Evolutionary conservation across 148 eudicot genomes (phyloP), one percentile per base, ranked within the genome.

Genomic region (Euryodendron excelsum): DNA sequence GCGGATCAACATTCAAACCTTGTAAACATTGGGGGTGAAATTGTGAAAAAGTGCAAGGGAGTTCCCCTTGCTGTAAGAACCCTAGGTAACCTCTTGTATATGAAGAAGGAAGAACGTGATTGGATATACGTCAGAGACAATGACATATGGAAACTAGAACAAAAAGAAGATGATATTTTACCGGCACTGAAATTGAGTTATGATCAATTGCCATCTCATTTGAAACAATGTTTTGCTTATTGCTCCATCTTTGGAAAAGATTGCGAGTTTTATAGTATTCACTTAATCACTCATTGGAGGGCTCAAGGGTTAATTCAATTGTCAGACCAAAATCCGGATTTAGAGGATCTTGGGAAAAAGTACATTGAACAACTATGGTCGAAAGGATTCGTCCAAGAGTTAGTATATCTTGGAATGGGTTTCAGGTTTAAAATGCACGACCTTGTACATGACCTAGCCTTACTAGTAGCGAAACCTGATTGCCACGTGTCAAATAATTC

Each of bases 391-490:
- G 59, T 74, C 41, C 67, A 74, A 36, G 77, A 74, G 3, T 41
- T 74, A 21, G 33, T 13, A 58, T 17, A 37, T 20, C 15, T 1
- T 74, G 77, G 45, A 17, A 6, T 45, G 15, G 2, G 8, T 8
- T 41, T 41, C 45, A 41, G 3, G 20, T 37, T 53, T 27, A 74
- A n/a, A n/a, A n/a, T n/a, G n/a, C n/a, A n/a, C n/a, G n/a, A n/a
- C n/a, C n/a, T n/a, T n/a, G n/a, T n/a, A 59, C 77, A 74, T 39
- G 77, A 74, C 47, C 77, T 74, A 18, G 77, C 77, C 20, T 59
- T 58, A 7, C 62, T 23, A 15, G 67, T 74, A 41, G 3, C 8
- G 8, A 41, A 41, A 56, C 30, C 67, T 4, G 17, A 31, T n/a
- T n/a, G n/a, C 39, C 73, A 30, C 25, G 73, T 39, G 3, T 3